Conservation (phyloP, 176 grass and related monocot genomes). For the Hyparrhenia diplandra region DNA sequence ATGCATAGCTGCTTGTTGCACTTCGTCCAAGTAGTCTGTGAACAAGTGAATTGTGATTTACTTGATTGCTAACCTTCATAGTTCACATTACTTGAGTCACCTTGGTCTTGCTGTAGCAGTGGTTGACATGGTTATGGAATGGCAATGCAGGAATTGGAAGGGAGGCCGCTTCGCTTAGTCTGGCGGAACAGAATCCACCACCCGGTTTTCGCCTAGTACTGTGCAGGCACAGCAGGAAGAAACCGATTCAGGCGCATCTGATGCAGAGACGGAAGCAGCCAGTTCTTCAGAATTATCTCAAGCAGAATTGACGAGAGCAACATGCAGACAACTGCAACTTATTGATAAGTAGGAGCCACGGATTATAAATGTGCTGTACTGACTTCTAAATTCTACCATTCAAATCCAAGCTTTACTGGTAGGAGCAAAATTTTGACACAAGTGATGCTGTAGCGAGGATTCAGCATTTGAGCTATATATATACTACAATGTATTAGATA, state of each 20-base stretch:
- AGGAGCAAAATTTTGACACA: slow-evolving; percentile 24
- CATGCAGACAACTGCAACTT: slow-evolving; percentile 23
- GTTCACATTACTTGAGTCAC: background rate
- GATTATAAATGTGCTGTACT: background rate
- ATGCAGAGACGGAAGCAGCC: background rate
- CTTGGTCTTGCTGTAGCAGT: background rate
- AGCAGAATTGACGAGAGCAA: slow-evolving; percentile 37
- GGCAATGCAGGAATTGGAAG: slow-evolving; percentile 68
- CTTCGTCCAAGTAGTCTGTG: background rate
- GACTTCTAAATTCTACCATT: background rate
- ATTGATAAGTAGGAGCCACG: background rate
- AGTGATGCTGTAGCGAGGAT: background rate
- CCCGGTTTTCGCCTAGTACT: slow-evolving; percentile 15
- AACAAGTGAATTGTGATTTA: background rate
- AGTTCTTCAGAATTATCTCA: slow-evolving; percentile 10
- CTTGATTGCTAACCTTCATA: background rate
- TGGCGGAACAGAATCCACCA: slow-evolving; percentile 46
- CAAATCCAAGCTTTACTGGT: background rate
- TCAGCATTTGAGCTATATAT: slow-evolving; percentile 23
- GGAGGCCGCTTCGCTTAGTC: slow-evolving; percentile 71
- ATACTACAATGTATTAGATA: slow-evolving; percentile 20
- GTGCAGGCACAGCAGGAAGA: slow-evolving; percentile 20
- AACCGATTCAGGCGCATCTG: slow-evolving; percentile 17
- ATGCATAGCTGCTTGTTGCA: background rate
- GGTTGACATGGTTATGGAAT: slow-evolving; percentile 16